Percentiles rank a stretch among this genome's conserved stretches.
Evolutionary conservation across 768 basidiomycete genomes (phyloP).

Genomic region (Podaxis sp.): DNA sequence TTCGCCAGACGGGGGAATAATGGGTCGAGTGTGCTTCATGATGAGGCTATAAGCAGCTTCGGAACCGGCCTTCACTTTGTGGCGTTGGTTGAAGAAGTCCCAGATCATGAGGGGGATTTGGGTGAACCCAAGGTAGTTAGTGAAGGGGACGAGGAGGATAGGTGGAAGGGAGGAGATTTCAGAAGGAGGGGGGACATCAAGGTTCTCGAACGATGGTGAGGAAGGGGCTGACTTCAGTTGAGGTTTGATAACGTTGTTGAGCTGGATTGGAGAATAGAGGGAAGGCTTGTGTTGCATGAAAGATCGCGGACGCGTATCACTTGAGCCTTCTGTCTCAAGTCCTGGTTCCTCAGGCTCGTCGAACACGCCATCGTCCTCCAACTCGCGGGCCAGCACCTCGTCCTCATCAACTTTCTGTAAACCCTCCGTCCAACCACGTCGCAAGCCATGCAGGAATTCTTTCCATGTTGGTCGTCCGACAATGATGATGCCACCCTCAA

Average conservation of each 20-base stretch:
- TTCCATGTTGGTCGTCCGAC: conserved; percentile 90
- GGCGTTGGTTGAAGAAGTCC: conserved; percentile 89
- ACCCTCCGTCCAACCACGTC: conserved; percentile 78
- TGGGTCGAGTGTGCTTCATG: conserved; percentile 56
- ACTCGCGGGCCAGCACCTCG: conserved; percentile 59
- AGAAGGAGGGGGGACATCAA: conserved; percentile 17
- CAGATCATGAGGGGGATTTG: conserved; percentile 89
- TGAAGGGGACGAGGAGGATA: conserved; percentile 71
- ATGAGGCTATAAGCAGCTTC: conserved; percentile 80
- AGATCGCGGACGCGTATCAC: conserved; percentile 11
- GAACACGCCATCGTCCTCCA: conserved; percentile 75
- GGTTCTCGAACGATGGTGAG: conserved; percentile 31
- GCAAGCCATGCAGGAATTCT: conserved; percentile 89
- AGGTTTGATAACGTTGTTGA: conserved; percentile 14
- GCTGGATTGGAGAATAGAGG: conserved; percentile 19
- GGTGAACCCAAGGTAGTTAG: conserved; percentile 74
- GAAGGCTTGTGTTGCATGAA: conserved; percentile 24
- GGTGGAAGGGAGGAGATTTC: conserved; percentile 75
- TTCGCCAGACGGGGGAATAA: conserved; percentile 37
- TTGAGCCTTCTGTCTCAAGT: conserved; percentile 17
- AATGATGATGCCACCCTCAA: conserved; percentile 83
- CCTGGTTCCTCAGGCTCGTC: conserved; percentile 55
- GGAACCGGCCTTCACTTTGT: conserved; percentile 76
- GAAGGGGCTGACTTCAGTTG: conserved; percentile 3
- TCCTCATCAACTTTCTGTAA: conserved; percentile 70